Conservation (phyloP, 2,329 filamentous ascomycete species). For the Pseudogymnoascus sp. region DNA sequence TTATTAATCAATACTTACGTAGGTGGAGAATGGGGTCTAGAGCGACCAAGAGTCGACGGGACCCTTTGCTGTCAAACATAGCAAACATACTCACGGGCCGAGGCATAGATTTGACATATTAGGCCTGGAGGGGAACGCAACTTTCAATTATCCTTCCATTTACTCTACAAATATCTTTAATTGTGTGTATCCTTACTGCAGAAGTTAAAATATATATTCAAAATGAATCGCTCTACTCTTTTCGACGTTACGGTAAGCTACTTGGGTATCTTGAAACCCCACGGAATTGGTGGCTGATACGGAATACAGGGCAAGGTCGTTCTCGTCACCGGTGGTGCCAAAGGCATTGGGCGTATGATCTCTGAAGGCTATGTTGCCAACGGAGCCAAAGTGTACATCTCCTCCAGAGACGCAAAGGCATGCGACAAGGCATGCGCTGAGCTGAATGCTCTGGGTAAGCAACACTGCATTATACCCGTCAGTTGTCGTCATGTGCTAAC, state of each 20-base stretch:
- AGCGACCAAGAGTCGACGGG: neutral
- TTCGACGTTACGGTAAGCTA: slow-evolving; percentile 50
- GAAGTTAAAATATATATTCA: slow-evolving; percentile 12
- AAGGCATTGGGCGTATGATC: slow-evolving; percentile 62
- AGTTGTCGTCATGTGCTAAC: neutral
- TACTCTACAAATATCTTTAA: neutral
- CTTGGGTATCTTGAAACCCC: neutral
- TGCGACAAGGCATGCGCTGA: slow-evolving; percentile 52
- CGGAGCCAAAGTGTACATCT: slow-evolving; percentile 62
- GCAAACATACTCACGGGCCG: neutral
- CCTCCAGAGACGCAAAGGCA: slow-evolving; percentile 53
- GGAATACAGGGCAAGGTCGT: slow-evolving; percentile 42
- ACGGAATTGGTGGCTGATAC: slow-evolving; percentile 9
- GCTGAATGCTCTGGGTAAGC: slow-evolving; percentile 42
- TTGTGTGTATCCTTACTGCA: neutral
- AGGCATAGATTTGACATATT: slow-evolving; percentile 3
- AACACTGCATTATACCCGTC: neutral
- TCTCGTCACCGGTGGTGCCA: slow-evolving; percentile 49
- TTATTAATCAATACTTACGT: slow-evolving; percentile 7
- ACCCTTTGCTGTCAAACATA: neutral
- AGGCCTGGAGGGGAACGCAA: neutral
- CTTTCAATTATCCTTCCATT: neutral
- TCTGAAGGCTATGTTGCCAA: slow-evolving; percentile 56
- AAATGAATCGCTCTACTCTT: slow-evolving; percentile 47
- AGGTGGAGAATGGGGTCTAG: slow-evolving; percentile 2